These are phyloP conservation scores for Ophiocordyceps camponoti-floridani DNA, from an alignment of 2,329 filamentous ascomycete genomes.

Conservation along the genomic window DNA sequence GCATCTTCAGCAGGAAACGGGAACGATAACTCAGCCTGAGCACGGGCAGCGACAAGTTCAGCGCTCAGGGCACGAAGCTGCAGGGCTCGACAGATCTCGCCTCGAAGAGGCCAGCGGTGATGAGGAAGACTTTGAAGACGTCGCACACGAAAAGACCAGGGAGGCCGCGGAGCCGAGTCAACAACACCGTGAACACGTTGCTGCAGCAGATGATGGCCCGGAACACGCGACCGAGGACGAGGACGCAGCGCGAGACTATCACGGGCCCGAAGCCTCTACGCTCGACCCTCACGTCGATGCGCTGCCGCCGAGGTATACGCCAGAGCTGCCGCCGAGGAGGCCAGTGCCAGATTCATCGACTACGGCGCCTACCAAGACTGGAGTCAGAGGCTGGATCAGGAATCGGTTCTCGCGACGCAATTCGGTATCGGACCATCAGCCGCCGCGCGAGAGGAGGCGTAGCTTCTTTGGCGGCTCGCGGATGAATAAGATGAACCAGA, in stretches of 20 bases:
- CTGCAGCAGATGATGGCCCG: background rate
- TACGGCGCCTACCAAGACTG: conserved; percentile 15
- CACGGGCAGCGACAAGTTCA: conserved; percentile 24
- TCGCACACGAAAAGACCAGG: background rate
- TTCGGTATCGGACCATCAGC: conserved; percentile 14
- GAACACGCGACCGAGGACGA: conserved; percentile 1
- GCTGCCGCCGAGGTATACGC: background rate
- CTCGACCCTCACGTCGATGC: background rate
- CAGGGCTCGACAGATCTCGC: conserved; percentile 2
- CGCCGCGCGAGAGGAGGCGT: conserved; percentile 16
- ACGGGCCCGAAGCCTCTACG: background rate
- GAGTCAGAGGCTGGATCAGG: conserved; percentile 36
- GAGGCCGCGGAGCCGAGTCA: background rate
- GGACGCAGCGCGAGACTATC: conserved; percentile 1
- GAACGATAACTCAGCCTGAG: conserved; percentile 10
- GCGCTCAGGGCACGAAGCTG: conserved; percentile 29
- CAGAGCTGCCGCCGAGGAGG: background rate
- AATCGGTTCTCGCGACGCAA: conserved; percentile 29
- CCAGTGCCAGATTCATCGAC: no score
- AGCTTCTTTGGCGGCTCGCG: conserved; percentile 33
- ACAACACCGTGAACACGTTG: background rate
- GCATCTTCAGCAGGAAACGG: conserved; percentile 19
- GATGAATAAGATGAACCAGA: conserved; percentile 23
- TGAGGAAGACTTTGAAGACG: conserved; percentile 1
- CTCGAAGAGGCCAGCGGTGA: conserved; percentile 2